Conservation (phyloP, 352 stramenopile species). For the Globisporangium megalacanthum region DNA sequence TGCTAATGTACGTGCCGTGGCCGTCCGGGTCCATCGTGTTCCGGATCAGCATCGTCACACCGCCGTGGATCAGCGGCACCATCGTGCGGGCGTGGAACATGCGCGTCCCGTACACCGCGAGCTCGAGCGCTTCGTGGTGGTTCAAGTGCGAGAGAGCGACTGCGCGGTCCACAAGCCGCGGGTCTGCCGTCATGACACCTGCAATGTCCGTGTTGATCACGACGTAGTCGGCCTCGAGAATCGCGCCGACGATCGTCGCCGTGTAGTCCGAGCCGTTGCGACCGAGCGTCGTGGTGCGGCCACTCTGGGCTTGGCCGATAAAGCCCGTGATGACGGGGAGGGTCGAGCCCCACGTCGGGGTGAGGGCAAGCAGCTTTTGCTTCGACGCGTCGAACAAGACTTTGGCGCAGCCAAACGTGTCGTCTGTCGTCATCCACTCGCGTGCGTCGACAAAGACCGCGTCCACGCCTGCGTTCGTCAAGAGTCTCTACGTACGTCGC, state of each 20-base stretch:
- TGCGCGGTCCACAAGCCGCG: conserved; percentile 68
- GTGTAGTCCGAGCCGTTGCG: conserved; percentile 85
- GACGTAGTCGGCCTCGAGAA: conserved; percentile 66
- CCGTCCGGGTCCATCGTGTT: conserved; percentile 81
- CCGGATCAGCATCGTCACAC: conserved; percentile 79
- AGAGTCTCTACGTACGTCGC: conserved; percentile 22
- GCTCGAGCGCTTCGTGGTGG: conserved; percentile 75
- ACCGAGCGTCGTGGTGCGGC: conserved; percentile 73
- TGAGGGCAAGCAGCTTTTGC: conserved; percentile 45
- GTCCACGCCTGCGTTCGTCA: conserved; percentile 56
- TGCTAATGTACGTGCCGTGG: conserved; percentile 79
- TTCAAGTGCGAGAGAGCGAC: conserved; percentile 69
- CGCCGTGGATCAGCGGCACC: conserved; percentile 74
- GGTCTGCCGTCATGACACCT: conserved; percentile 80
- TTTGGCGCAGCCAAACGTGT: conserved; percentile 65
- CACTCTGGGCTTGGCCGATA: conserved; percentile 50
- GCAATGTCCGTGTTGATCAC: conserved; percentile 85
- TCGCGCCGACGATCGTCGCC: conserved; percentile 71
- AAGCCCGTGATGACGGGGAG: conserved; percentile 79
- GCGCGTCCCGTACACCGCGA: conserved; percentile 74
- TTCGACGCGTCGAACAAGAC: conserved; percentile 78
- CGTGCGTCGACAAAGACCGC: conserved; percentile 62
- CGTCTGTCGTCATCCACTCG: conserved; percentile 72
- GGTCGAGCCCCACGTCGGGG: conserved; percentile 30
- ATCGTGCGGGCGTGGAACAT: conserved; percentile 87